Base-by-base conservation (phyloP, 164 flowering plant species). In the Santalum album region DNA sequence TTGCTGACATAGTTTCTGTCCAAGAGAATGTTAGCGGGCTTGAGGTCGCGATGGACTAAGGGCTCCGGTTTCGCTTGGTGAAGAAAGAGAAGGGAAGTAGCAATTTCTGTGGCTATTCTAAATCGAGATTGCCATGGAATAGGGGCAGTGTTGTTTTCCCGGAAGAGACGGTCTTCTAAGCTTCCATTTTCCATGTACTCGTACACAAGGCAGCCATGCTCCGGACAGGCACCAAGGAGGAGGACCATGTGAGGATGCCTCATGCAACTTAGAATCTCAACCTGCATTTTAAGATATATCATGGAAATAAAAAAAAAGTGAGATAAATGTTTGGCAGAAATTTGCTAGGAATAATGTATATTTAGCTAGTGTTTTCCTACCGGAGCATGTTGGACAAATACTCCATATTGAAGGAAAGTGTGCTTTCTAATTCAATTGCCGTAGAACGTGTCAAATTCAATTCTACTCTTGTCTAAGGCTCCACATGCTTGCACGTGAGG, bases 11-110 rank as follows among this genome's bases (percentile, higher is more conserved):
- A 77, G 53, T 75, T 64, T 6, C 25, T 29, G 64, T 73, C 78
- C 25, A 81, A n/a, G 14, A 81, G 75, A 57, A 81, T 81, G 74
- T 81, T 81, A 42, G 72, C 87, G 7, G 87, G 87, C 70, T 81
- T 81, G n/a, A 81, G 75, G 55, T 81, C 87, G 3, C 87, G 79
- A 39, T 81, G 87, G 32, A 81, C 87, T 7, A 81, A 32, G 6
- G 87, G 84, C 36, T 75, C 87, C 18, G 87, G 87, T 42, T 73
- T 75, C 24, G 61, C 49, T 45, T 75, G 69, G 66, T 81, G 87
- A 50, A 81, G 78, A 62, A 72, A 81, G 19, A 66, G 69, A 36
- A 81, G 87, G 12, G 65, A 80, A 7, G 75, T 73, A 25, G 74
- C 75, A 12, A 81, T 77, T 32, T 81, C 84, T 22, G 78, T 59